phyloP scores from a whole-genome alignment of 257 asterid species.

The Orobanche coerulescens region DNA sequence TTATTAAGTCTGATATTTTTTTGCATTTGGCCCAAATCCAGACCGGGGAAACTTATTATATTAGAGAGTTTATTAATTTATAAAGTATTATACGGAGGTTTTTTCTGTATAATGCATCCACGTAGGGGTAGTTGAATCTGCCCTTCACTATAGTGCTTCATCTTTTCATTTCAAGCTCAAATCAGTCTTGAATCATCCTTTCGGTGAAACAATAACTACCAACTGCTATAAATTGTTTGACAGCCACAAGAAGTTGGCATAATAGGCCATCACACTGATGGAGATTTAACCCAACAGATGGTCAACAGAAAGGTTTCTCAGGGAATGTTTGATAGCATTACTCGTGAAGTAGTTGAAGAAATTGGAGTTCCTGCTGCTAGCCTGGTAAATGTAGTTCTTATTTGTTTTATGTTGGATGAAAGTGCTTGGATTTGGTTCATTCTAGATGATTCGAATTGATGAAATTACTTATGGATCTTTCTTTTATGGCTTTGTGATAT shows the following conservation, averaged over 20 bases:
- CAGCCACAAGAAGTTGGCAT: constrained; percentile 85
- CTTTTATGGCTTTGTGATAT: neutral
- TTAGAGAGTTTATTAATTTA: no score
- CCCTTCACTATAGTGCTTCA: neutral
- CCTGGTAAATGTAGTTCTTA: constrained; percentile 45
- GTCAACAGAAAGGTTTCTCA: constrained; percentile 53
- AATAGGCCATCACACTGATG: constrained; percentile 31
- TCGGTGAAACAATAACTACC: constrained; percentile 12
- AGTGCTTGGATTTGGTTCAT: neutral
- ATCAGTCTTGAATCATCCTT: constrained; percentile 2
- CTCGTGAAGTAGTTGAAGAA: constrained; percentile 95
- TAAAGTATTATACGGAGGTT: no score
- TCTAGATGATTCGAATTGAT: neutral
- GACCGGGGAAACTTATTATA: no score
- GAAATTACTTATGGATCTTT: neutral
- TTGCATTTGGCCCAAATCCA: no score
- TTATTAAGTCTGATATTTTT: no score
- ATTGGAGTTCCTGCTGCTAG: constrained; percentile 68
- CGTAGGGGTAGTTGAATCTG: neutral
- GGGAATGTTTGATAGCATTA: constrained; percentile 91
- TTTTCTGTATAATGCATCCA: neutral
- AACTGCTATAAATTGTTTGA: constrained; percentile 15
- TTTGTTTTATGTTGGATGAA: neutral
- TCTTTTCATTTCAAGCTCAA: constrained; percentile 2
- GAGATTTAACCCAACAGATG: constrained; percentile 28